Evolutionary conservation across 768 basidiomycete species (phyloP).

Genomic region (Phlebiopsis flavidoalba): DNA sequence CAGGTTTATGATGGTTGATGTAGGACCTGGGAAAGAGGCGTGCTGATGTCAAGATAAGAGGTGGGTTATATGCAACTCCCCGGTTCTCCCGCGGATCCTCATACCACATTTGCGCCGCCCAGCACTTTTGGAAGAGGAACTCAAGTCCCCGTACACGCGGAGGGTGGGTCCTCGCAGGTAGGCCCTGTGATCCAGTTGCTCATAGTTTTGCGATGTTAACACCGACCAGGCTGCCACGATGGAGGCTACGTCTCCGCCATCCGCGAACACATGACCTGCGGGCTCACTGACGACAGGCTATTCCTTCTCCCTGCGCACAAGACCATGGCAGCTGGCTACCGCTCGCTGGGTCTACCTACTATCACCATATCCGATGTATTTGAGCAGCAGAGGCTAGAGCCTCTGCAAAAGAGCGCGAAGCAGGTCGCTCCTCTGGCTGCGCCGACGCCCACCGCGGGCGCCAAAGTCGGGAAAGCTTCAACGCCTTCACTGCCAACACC

Average conservation of each 20-base stretch:
- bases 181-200: background rate
- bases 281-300: conserved; percentile 57
- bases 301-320: conserved; percentile 59
- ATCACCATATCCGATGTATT: conserved; percentile 56
- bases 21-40: conserved; percentile 66
- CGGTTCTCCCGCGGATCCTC: background rate
- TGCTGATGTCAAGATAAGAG: conserved; percentile 75
- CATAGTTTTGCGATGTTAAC: background rate
- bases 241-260: conserved; percentile 64
- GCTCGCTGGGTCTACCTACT: conserved; percentile 49
- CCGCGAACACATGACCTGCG: conserved; percentile 59
- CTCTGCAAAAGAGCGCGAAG: background rate
- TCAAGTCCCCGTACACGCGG: background rate
- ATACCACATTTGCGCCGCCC: background rate
- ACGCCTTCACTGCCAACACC: background rate
- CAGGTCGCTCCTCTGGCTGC: background rate
- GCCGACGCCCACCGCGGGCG: background rate
- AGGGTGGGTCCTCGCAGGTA: background rate
- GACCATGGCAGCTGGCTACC: conserved; percentile 55
- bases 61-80: conserved; percentile 28
- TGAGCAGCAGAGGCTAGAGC: conserved; percentile 36
- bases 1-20: conserved; percentile 66
- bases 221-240: conserved; percentile 58
- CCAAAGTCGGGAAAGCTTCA: background rate
- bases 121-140: background rate